Base-by-base conservation (phyloP, 2,329 filamentous ascomycete species). In the Phialemonium atrogriseum region DNA sequence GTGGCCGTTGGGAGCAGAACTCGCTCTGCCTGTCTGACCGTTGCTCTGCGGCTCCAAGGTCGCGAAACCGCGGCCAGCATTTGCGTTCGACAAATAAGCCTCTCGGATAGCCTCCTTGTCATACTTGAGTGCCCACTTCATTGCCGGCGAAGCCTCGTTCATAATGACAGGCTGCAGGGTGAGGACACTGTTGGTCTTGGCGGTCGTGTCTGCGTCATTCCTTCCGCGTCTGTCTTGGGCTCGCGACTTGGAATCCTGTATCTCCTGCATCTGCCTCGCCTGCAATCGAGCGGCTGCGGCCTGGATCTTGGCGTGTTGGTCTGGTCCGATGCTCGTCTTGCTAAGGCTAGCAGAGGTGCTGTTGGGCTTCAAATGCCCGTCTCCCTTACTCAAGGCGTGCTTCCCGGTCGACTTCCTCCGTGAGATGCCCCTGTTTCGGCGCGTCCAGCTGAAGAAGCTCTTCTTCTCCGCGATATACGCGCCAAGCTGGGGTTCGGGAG, bases 381-480 rank as follows among this genome's bases (percentile, higher is more conserved):
- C 59, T 16, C 48, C 51, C 34, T 59, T 62, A 5, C 68, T 65
- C n/a, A 65, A 51, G 2, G 63, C 60, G 27, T 77, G 68, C 50
- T 83, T 85, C 13, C 70, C 69, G 2, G 72, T 73, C 4, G 83
- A 85, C 54, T 83, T 85, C 49, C 80, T 73, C 40, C 87, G 77
- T 26, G 70, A 70, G 7, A 74, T 38, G 3, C 61, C 64, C 56
- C 70, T 78, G 46, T 74, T 76, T 24, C 81, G 77, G 43, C 70
- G 79, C 10, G 84, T 88, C 62, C 83, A 94, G 52, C 84, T 85
- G 57, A 95, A 94, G 46, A 91, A 84, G 24, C 85, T 76, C 62
- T 95, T 95, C 72, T 96, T 96, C 55, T 94, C 87, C 0, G 84
- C 87, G 46, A 96, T 85, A 46, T 94, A 94, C 1, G 87, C 87